Conservation (phyloP, 495 filamentous ascomycete genomes). For the Penicillium bialowiezense region DNA sequence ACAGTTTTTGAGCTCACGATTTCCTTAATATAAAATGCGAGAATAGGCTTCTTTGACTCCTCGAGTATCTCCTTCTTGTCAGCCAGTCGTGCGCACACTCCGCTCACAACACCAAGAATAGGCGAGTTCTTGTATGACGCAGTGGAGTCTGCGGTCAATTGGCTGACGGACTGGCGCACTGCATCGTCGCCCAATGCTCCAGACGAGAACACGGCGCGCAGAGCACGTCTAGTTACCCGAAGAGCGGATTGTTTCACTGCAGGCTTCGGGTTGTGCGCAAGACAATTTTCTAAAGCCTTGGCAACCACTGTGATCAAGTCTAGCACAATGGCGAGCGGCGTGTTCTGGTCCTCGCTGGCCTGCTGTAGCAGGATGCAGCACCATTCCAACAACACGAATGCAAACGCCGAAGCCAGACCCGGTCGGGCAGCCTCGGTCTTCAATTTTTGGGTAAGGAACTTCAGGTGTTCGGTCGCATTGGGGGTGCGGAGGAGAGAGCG, state of each 20-base stretch:
- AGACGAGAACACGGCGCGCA: constrained; percentile 65
- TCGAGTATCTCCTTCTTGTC: constrained; percentile 56
- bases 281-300: constrained; percentile 70
- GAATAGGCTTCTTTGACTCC: constrained; percentile 64
- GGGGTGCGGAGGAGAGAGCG: constrained; percentile 57
- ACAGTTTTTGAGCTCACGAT: constrained; percentile 73
- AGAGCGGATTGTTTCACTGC: constrained; percentile 65
- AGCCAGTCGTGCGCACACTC: constrained; percentile 71
- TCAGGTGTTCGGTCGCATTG: constrained; percentile 48
- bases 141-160: constrained; percentile 60
- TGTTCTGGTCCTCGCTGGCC: constrained; percentile 45
- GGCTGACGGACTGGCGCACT: constrained; percentile 60
- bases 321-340: constrained; percentile 65
- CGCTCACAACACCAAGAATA: constrained; percentile 79
- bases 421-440: constrained; percentile 66
- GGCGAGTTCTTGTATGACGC: constrained; percentile 65
- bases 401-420: constrained; percentile 71
- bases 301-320: constrained; percentile 62
- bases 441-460: constrained; percentile 56
- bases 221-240: constrained; percentile 66
- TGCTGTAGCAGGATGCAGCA: constrained; percentile 70
- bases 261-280: constrained; percentile 56
- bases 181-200: constrained; percentile 53
- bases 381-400: constrained; percentile 91
- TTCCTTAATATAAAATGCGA: constrained; percentile 80